Percentiles rank a stretch among this genome's conserved stretches.
Conservation (phyloP, 192 early-diverging fungal genomes). For the Coemansia interrupta region DNA sequence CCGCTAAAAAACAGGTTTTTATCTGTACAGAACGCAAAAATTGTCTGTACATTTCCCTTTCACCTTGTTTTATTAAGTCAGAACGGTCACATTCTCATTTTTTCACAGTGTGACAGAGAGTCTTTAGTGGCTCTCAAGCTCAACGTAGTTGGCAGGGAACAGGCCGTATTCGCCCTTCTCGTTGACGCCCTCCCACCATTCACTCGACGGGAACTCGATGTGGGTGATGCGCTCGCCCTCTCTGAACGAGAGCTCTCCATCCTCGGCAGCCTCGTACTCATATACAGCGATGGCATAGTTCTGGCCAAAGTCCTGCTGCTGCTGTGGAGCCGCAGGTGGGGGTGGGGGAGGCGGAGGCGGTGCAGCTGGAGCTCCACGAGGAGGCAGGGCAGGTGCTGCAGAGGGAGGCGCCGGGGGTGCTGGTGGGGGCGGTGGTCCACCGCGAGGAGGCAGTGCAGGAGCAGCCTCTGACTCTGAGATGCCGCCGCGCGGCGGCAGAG, state of each 20-base stretch:
- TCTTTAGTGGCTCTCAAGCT: too few species aligned
- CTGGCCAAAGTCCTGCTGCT: constrained; percentile 26
- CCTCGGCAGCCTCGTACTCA: constrained; percentile 82
- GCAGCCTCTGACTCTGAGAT: constrained; percentile 9
- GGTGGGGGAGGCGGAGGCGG: constrained; percentile 5
- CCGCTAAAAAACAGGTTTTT: too few species aligned
- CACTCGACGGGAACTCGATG: constrained; percentile 78
- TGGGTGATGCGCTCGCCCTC: constrained; percentile 72
- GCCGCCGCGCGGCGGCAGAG: constrained; percentile 6
- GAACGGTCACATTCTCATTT: too few species aligned
- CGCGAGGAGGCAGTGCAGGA: constrained; percentile 14
- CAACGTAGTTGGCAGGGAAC: constrained; percentile 69
- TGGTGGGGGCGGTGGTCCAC: constrained; percentile 1
- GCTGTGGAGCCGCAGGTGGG: constrained; percentile 7
- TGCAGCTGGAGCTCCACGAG: background rate
- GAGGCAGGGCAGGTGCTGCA: constrained; percentile 19
- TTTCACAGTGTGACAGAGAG: too few species aligned
- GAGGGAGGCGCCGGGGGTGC: constrained; percentile 14
- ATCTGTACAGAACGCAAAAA: too few species aligned
- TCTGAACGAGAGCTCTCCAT: constrained; percentile 79
- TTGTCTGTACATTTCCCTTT: too few species aligned
- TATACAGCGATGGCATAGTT: constrained; percentile 65
- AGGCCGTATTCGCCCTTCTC: constrained; percentile 58
- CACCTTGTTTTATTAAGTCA: too few species aligned
- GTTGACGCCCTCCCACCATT: constrained; percentile 88